Percentiles rank a stretch among this genome's conserved stretches.
Conservation (phyloP, 2,329 filamentous ascomycete species). For the Neurospora sp. region DNA sequence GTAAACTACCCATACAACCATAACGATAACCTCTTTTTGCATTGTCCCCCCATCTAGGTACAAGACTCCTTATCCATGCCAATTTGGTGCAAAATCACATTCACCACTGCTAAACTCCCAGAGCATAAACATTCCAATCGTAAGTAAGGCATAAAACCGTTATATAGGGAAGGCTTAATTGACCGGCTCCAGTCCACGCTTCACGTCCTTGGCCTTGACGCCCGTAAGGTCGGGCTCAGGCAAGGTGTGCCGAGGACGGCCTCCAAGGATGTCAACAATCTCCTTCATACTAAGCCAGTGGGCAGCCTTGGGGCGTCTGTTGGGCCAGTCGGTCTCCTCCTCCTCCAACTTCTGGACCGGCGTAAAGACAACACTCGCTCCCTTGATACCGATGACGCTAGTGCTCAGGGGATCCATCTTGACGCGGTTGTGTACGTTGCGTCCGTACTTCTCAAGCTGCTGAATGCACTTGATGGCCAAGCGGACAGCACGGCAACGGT, state of each 20-base stretch:
- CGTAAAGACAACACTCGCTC: slow-evolving; percentile 80
- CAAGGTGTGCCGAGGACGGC: slow-evolving; percentile 46
- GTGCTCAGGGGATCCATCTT: slow-evolving; percentile 63
- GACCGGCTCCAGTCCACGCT: slow-evolving; percentile 36
- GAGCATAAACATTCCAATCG: not conserved
- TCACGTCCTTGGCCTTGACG: slow-evolving; percentile 48
- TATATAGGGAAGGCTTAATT: not conserved
- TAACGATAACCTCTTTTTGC: not conserved
- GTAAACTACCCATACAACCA: not conserved
- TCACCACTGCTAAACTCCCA: not conserved
- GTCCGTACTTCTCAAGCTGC: slow-evolving; percentile 72
- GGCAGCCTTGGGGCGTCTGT: slow-evolving; percentile 71
- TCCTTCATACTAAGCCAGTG: slow-evolving; percentile 78
- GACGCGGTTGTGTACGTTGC: slow-evolving; percentile 56
- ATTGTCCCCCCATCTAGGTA: not conserved
- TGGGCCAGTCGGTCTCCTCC: slow-evolving; percentile 85
- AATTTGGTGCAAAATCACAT: not conserved
- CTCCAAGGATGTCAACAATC: slow-evolving; percentile 76
- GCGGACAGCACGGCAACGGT: slow-evolving; percentile 82
- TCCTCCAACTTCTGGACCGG: slow-evolving; percentile 73
- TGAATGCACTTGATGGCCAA: slow-evolving; percentile 92
- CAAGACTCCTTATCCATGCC: not conserved
- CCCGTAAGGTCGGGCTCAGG: slow-evolving; percentile 44
- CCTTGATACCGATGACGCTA: slow-evolving; percentile 84
- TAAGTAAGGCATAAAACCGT: not conserved